A percentile compares a stretch with the other conserved stretches of the same genome.
Evolutionary conservation across 768 basidiomycete species (phyloP).

Genomic region (Hericium rajendrae): DNA sequence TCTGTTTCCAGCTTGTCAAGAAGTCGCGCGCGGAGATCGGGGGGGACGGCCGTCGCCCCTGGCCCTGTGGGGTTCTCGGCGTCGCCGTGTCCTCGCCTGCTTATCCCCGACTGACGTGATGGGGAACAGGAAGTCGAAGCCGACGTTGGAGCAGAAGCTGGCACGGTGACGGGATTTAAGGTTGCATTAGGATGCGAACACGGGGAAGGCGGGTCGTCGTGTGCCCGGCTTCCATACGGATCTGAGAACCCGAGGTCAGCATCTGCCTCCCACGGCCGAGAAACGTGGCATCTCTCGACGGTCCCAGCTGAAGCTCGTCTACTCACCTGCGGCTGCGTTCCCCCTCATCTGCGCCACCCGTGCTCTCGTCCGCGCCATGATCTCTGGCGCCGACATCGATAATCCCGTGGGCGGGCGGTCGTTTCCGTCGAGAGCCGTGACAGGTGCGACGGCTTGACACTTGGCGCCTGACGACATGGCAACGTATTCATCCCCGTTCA

Average conservation of each 20-base stretch:
- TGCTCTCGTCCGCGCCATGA: conserved; percentile 23
- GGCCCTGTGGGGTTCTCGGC: neutral
- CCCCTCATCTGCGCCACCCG: conserved; percentile 11
- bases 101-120: neutral
- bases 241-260: too few species aligned
- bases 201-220: neutral
- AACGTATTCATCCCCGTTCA: neutral
- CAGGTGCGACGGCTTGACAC: too few species aligned
- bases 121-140: neutral
- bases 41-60: neutral
- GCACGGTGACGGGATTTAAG: neutral
- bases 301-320: conserved; percentile 5
- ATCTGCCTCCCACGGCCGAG: neutral
- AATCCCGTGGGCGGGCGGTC: conserved; percentile 13
- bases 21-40: conserved; percentile 27
- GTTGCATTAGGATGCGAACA: neutral
- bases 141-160: neutral
- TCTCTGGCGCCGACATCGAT: conserved; percentile 13
- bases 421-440: too few species aligned
- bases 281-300: neutral
- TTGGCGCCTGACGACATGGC: neutral
- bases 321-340: conserved; percentile 1
- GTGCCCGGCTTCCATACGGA: neutral
- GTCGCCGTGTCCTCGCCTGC: neutral
- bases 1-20: conserved; percentile 36